Conservation (phyloP, 768 basidiomycete species). For the Melanogaster broomeanus region DNA sequence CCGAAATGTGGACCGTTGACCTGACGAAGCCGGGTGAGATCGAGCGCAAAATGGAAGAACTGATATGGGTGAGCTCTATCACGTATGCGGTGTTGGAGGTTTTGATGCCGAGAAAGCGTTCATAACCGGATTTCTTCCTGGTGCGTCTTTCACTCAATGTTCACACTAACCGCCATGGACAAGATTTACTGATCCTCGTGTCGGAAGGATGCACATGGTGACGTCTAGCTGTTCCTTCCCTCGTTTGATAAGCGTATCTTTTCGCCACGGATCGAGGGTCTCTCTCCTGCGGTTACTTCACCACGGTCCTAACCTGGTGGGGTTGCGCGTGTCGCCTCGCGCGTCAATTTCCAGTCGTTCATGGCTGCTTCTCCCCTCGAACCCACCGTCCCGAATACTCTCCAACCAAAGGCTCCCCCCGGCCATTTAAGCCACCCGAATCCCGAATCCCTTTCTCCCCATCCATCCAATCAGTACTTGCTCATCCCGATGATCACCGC, state of each 20-base stretch:
- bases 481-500: slow-evolving; percentile 36
- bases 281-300: slow-evolving; percentile 32
- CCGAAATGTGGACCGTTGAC: slow-evolving; percentile 46
- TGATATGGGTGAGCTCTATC: slow-evolving; percentile 57
- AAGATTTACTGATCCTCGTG: background rate
- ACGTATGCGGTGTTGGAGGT: slow-evolving; percentile 59
- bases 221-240: slow-evolving; percentile 34
- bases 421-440: slow-evolving; percentile 12
- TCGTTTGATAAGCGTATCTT: slow-evolving; percentile 18
- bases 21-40: slow-evolving; percentile 37
- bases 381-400: slow-evolving; percentile 7
- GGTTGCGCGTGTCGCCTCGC: slow-evolving; percentile 28
- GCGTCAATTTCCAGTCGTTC: slow-evolving; percentile 32
- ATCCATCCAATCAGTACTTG: slow-evolving; percentile 40
- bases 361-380: slow-evolving; percentile 25
- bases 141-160: slow-evolving; percentile 33
- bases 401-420: background rate
- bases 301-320: slow-evolving; percentile 28
- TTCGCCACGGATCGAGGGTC: slow-evolving; percentile 15
- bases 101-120: slow-evolving; percentile 55
- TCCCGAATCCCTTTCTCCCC: slow-evolving; percentile 42
- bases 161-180: background rate
- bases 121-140: slow-evolving; percentile 46
- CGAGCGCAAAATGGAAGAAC: slow-evolving; percentile 61
- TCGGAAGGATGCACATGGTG: slow-evolving; percentile 27